phyloP scores from a whole-genome alignment of 2,329 filamentous ascomycete genomes.

The Monilinia fructicola region DNA sequence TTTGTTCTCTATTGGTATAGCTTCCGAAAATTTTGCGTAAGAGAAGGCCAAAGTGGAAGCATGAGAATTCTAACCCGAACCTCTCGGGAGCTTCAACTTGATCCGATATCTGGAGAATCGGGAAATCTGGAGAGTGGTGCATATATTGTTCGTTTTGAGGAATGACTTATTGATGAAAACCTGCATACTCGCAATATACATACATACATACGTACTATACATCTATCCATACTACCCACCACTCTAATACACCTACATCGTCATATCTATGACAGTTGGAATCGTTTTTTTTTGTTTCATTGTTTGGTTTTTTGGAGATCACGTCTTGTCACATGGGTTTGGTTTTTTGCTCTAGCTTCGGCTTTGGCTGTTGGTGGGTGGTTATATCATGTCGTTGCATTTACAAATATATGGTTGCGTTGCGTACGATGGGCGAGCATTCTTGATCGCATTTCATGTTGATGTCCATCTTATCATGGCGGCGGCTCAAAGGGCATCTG shows the following conservation, averaged over 20 bases:
- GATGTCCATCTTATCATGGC: slow-evolving; percentile 5
- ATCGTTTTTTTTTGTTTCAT: neutral
- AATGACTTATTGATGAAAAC: neutral
- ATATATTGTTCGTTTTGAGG: neutral
- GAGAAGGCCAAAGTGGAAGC: slow-evolving; percentile 7
- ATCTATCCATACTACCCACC: slow-evolving; percentile 1
- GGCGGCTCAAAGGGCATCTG: slow-evolving; percentile 3
- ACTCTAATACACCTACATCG: slow-evolving; percentile 8
- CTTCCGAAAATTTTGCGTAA: slow-evolving; percentile 8
- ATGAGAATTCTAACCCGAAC: slow-evolving; percentile 4
- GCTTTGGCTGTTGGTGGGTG: slow-evolving; percentile 12
- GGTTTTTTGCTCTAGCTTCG: neutral
- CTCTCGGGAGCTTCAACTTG: neutral
- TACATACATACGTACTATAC: slow-evolving; percentile 3
- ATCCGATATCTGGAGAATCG: slow-evolving; percentile 4
- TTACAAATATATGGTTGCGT: slow-evolving; percentile 16
- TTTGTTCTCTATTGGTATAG: slow-evolving; percentile 10
- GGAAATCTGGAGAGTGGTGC: neutral
- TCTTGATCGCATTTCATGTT: slow-evolving; percentile 14
- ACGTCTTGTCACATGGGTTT: slow-evolving; percentile 1
- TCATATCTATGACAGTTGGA: neutral
- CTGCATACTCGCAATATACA: neutral
- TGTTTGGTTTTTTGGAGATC: slow-evolving; percentile 1
- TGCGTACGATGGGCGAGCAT: slow-evolving; percentile 4
- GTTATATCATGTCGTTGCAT: slow-evolving; percentile 20